Conservation (phyloP, 2,329 filamentous ascomycete genomes). For the Aspergillus ochraceoroseus region DNA sequence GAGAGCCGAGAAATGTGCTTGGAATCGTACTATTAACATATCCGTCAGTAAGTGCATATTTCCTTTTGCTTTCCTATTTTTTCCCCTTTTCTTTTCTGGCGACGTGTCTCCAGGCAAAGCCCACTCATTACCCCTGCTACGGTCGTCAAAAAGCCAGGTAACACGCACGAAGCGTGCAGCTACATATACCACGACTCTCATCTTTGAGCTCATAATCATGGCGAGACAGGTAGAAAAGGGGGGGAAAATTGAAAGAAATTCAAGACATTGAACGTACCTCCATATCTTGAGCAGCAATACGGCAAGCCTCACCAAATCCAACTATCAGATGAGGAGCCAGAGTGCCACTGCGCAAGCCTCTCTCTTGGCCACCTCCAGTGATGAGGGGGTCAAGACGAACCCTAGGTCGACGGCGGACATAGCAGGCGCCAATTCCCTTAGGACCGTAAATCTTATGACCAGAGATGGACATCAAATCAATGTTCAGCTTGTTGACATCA, state of each 20-base stretch:
- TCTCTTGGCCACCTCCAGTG: slow-evolving; percentile 90
- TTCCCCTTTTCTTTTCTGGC: neutral
- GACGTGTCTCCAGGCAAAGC: slow-evolving; percentile 26
- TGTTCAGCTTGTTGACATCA: slow-evolving; percentile 95
- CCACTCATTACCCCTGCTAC: slow-evolving; percentile 64
- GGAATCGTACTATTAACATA: slow-evolving; percentile 89
- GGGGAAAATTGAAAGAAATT: slow-evolving; percentile 18
- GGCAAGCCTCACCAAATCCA: slow-evolving; percentile 92
- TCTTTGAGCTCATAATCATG: slow-evolving; percentile 76
- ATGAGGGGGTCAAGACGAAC: slow-evolving; percentile 95
- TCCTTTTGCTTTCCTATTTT: neutral
- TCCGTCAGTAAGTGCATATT: slow-evolving; percentile 9
- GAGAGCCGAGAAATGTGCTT: slow-evolving; percentile 79
- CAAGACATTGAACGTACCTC: slow-evolving; percentile 59
- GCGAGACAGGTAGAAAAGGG: slow-evolving; percentile 14
- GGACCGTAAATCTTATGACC: slow-evolving; percentile 98
- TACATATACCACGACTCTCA: slow-evolving; percentile 58
- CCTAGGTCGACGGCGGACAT: slow-evolving; percentile 83
- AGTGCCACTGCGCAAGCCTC: slow-evolving; percentile 89
- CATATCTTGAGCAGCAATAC: slow-evolving; percentile 86
- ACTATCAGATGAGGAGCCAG: slow-evolving; percentile 82
- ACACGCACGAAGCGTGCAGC: slow-evolving; percentile 33
- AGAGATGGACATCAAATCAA: slow-evolving; percentile 98
- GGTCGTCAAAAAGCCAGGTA: slow-evolving; percentile 52
- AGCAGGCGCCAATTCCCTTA: slow-evolving; percentile 95